These are phyloP conservation scores for Penicillium tannophilum DNA, from an alignment of 495 filamentous ascomycete species.

Conservation along the genomic window DNA sequence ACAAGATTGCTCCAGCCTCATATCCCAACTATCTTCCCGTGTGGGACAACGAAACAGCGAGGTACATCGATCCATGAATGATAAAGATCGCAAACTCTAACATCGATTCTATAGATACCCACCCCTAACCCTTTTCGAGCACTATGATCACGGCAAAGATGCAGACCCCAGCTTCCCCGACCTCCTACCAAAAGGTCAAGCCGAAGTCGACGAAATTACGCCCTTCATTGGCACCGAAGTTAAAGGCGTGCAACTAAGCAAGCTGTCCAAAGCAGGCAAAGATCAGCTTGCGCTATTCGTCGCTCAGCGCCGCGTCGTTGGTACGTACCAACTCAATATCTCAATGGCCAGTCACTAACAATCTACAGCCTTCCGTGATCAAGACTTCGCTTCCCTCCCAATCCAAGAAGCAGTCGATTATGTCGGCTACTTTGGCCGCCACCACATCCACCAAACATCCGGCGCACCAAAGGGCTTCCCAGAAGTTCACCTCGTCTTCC, in stretches of 20 bases:
- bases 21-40: slow-evolving; percentile 78
- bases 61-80: slow-evolving; percentile 19
- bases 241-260: slow-evolving; percentile 56
- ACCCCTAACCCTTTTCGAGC: slow-evolving; percentile 45
- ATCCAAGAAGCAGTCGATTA: slow-evolving; percentile 59
- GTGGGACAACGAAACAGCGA: slow-evolving; percentile 61
- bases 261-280: slow-evolving; percentile 53
- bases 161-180: slow-evolving; percentile 56
- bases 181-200: slow-evolving; percentile 47
- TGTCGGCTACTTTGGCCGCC: slow-evolving; percentile 62
- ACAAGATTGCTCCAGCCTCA: slow-evolving; percentile 49
- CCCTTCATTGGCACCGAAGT: slow-evolving; percentile 60
- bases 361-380: slow-evolving; percentile 58
- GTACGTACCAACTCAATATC: slow-evolving; percentile 23
- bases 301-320: slow-evolving; percentile 60
- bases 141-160: slow-evolving; percentile 52
- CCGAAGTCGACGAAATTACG: slow-evolving; percentile 49
- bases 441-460: slow-evolving; percentile 64
- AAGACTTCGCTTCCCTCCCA: slow-evolving; percentile 59
- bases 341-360: slow-evolving; percentile 1
- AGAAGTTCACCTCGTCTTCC: slow-evolving; percentile 63
- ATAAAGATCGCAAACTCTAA: not conserved
- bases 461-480: slow-evolving; percentile 61
- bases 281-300: slow-evolving; percentile 61
- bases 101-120: slow-evolving; percentile 36